Evolutionary conservation across 192 early-diverging fungal species (phyloP).

Genomic region (Gigaspora rosea): DNA sequence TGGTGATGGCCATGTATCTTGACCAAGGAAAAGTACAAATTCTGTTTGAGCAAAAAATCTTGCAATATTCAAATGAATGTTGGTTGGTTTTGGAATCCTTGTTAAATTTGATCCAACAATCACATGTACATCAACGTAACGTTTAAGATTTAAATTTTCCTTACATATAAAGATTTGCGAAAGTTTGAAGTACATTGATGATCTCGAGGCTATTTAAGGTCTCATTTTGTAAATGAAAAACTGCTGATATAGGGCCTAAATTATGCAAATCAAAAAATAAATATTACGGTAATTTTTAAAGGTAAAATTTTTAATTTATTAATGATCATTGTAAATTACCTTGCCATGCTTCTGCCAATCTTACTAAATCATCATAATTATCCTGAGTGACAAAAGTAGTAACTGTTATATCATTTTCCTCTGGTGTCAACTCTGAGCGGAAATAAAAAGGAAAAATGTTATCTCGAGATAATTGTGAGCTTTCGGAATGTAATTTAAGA

Average conservation of each 20-base stretch:
- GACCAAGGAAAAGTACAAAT: conserved; percentile 47
- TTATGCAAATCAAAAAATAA: background rate
- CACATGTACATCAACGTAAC: conserved; percentile 53
- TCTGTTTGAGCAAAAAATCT: conserved; percentile 57
- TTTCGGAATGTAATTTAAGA: conserved; percentile 46
- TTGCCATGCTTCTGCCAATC: conserved; percentile 52
- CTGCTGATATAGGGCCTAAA: conserved; percentile 56
- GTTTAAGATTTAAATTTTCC: conserved; percentile 40
- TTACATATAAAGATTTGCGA: conserved; percentile 34
- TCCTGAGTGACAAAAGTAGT: conserved; percentile 51
- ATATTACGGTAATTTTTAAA: background rate
- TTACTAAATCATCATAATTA: conserved; percentile 46
- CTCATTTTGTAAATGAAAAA: conserved; percentile 44
- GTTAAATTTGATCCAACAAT: conserved; percentile 38
- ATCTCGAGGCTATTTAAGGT: conserved; percentile 5
- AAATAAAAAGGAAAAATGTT: conserved; percentile 42
- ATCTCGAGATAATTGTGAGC: conserved; percentile 36
- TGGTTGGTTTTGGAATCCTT: conserved; percentile 42
- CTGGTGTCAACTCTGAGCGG: conserved; percentile 38
- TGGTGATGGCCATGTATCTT: conserved; percentile 46
- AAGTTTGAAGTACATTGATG: background rate
- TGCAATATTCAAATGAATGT: conserved; percentile 55
- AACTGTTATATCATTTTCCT: conserved; percentile 47
- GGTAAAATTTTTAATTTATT: background rate
- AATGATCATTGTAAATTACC: conserved; percentile 34